Base-by-base conservation (phyloP, 2,329 filamentous ascomycete genomes). In the Fusarium graminum region DNA sequence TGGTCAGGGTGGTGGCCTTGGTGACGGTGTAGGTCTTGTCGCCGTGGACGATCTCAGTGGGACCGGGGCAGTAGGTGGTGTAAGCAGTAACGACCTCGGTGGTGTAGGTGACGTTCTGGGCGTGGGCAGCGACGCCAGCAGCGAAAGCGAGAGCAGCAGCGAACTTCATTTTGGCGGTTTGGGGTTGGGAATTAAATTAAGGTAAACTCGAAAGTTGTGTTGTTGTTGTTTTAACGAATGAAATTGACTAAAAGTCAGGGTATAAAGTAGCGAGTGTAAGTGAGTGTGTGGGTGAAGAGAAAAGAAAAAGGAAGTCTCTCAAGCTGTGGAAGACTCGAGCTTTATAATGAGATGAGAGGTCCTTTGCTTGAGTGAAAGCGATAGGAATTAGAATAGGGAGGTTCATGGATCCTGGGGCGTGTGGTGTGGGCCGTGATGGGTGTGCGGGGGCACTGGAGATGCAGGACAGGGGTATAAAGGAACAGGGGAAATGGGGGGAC, bases 41-140 rank as follows among this genome's bases (percentile, higher is more conserved):
- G 76, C 84, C 85, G 81, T 90, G 83, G 74, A 85, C 86, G 79
- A 92, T 79, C 72, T 82, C 78, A 72, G 90, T 92, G 68, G 90
- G 78, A 70, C 75, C 82, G 22, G 90, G 89, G 87, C 91, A 93
- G 87, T 84, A 92, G 76, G 90, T 93, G 80, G 85, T 88, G 82
- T 86, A 86, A 59, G 81, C 79, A 59, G 87, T 88, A 68, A 92
- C 85, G 69, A 88, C 81, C 83, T 90, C 86, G 71, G 89, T 92
- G 80, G 83, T 84, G 63, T 86, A 86, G 76, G 80, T 82, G 70
- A 81, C 81, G 74, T 75, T 74, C 51, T 65, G 69, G 64, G 63
- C 67, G 66, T 65, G 64, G 77, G 82, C 83, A 74, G 81, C 79
- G 76, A 77, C 81, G 80, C 83, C 82, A 78, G 83, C 80, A 73